Evolutionary conservation across 768 basidiomycete species (phyloP).

Genomic region (Suillus lakei): DNA sequence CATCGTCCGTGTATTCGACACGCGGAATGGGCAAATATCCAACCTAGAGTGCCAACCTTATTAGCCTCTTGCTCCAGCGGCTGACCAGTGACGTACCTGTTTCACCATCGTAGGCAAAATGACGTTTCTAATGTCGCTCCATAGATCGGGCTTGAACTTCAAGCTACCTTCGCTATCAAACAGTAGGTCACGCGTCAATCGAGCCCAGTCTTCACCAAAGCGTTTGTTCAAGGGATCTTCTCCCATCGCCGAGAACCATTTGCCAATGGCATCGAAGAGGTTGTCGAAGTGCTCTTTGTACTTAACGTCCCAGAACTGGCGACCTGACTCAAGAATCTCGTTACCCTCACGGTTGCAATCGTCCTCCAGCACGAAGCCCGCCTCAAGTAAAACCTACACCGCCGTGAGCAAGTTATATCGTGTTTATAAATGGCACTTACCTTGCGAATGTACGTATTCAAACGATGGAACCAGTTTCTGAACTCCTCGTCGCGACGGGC

Average conservation of each 20-base stretch:
- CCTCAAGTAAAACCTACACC: slow-evolving; percentile 68
- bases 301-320: slow-evolving; percentile 76
- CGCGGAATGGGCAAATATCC: slow-evolving; percentile 91
- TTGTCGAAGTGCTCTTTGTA: slow-evolving; percentile 81
- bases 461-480: slow-evolving; percentile 67
- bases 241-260: slow-evolving; percentile 86
- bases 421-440: slow-evolving; percentile 35
- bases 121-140: slow-evolving; percentile 86
- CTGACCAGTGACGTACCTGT: slow-evolving; percentile 50
- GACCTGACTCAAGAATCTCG: slow-evolving; percentile 70
- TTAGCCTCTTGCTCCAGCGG: neutral
- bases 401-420: neutral
- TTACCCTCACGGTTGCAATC: slow-evolving; percentile 68
- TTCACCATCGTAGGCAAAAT: slow-evolving; percentile 82
- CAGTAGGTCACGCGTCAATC: slow-evolving; percentile 83
- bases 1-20: slow-evolving; percentile 90
- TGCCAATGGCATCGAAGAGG: slow-evolving; percentile 68
- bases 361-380: slow-evolving; percentile 86
- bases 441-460: slow-evolving; percentile 70
- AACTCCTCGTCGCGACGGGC: slow-evolving; percentile 76
- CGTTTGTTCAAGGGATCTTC: slow-evolving; percentile 83
- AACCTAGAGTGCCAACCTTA: slow-evolving; percentile 44
- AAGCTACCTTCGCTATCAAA: slow-evolving; percentile 78
- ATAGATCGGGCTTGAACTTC: slow-evolving; percentile 86
- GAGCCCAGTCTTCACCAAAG: slow-evolving; percentile 83